Conservation (phyloP, 2,329 filamentous ascomycete genomes). For the Xylariales sp. region DNA sequence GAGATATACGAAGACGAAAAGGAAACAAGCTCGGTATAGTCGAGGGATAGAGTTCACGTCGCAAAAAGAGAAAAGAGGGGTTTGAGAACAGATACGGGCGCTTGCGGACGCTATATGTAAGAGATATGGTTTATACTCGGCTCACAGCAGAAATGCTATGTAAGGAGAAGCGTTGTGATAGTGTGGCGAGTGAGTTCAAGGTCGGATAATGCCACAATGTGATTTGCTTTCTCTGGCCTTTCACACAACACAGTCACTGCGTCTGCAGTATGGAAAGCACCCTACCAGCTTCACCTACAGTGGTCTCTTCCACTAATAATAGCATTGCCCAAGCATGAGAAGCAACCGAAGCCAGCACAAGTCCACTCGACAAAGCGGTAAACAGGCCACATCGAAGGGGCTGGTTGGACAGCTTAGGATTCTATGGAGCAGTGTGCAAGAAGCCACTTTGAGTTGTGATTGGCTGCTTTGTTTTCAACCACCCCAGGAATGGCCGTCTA, state of each 20-base stretch:
- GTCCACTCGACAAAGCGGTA: slow-evolving; percentile 13
- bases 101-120: slow-evolving; percentile 28
- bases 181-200: slow-evolving; percentile 10
- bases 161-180: slow-evolving; percentile 23
- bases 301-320: slow-evolving; percentile 24
- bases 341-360: slow-evolving; percentile 10
- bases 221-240: slow-evolving; percentile 23
- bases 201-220: slow-evolving; percentile 20
- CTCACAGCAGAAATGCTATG: slow-evolving; percentile 18
- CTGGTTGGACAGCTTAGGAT: slow-evolving; percentile 25
- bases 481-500: slow-evolving; percentile 25
- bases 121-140: slow-evolving; percentile 15
- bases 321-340: slow-evolving; percentile 16
- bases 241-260: slow-evolving; percentile 10
- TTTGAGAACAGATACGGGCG: slow-evolving; percentile 21
- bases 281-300: slow-evolving; percentile 18
- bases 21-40: slow-evolving; percentile 22
- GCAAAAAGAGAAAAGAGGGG: slow-evolving; percentile 26
- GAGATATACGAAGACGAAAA: slow-evolving; percentile 24
- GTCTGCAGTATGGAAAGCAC: slow-evolving; percentile 12
- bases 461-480: slow-evolving; percentile 17
- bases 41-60: slow-evolving; percentile 23
- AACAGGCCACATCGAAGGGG: slow-evolving; percentile 16
- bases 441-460: slow-evolving; percentile 20
- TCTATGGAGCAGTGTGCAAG: slow-evolving; percentile 19